Base-by-base conservation (phyloP, 2,329 filamentous ascomycete species). In the Anthostomella pinea region DNA sequence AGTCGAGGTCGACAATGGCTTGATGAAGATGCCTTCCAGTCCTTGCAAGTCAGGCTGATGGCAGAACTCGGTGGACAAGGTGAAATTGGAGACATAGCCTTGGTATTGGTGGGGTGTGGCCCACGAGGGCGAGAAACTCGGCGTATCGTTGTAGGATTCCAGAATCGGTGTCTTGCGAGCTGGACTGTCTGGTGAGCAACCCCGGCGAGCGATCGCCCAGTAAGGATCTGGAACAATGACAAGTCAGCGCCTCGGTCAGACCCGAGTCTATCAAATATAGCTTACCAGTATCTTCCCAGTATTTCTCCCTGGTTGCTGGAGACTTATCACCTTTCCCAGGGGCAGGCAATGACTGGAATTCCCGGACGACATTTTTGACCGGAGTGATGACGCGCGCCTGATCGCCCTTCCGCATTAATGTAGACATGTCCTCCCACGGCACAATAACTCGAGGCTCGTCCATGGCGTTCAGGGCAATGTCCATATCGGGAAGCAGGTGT, bases 401-500 rank as follows among this genome's bases (percentile, higher is more conserved):
- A 35, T 68, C 64, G 21, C 79, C 79, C 39, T 69, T 68, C 29
- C 64, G 56, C 60, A 85, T 68, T 38, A 74, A 70, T 1, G 58
- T 57, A 17, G 75, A 62, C 33, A 85, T 73, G 5, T 78, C 71
- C 52, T 85, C 79, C 70, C 73, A 83, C 3, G 79, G 73, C 2
- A 77, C 75, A 9, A 84, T 70, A 7, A 85, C 52, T 17, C 81
- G 68, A 24, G 81, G 81, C 53, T 85, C 80, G 48, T 85, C 81
- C 71, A 84, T 78, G 20, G 74, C 68, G 45, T 85, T 85, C 41
- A 84, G 67, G 1, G 81, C 72, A 39, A 85, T 69, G 42, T 84
- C 80, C 73, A 85, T 79, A 49, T 85, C 80, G 2, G 81, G 81
- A 11, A 85, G 62, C 35, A 75, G 41, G 24, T 72, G 61, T 44